These are phyloP conservation scores for Heterobasidion irregulare DNA, from an alignment of 1,284 basidiomycete species.

Conservation along the genomic window DNA sequence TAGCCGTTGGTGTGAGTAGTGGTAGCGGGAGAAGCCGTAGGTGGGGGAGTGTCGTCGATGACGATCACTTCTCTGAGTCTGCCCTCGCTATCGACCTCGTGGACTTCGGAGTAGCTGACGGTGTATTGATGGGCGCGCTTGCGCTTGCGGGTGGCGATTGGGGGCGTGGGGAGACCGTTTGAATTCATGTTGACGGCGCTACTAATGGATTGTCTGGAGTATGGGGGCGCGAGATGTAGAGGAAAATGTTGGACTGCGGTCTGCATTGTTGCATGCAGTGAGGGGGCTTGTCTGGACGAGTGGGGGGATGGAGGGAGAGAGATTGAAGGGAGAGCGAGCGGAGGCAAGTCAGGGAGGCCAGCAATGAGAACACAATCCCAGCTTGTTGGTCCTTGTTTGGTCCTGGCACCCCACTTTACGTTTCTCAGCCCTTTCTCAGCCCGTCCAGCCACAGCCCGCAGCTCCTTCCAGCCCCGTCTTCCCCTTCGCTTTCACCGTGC, in stretches of 20 bases:
- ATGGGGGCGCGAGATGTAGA: conserved; percentile 49
- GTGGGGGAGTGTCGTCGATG: conserved; percentile 79
- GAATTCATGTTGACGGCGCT: conserved; percentile 14
- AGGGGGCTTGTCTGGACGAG: conserved; percentile 32
- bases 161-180: conserved; percentile 44
- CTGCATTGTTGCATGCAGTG: conserved; percentile 52
- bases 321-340: conserved; percentile 3
- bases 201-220: conserved; percentile 30
- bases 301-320: conserved; percentile 8
- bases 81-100: conserved; percentile 72
- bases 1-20: conserved; percentile 54
- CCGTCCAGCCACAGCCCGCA: background rate
- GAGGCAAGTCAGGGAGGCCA: conserved; percentile 8
- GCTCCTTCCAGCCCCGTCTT: too few species aligned
- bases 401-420: conserved; percentile 13
- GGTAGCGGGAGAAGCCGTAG: conserved; percentile 67
- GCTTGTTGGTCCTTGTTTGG: conserved; percentile 14
- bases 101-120: conserved; percentile 76
- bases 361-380: conserved; percentile 12
- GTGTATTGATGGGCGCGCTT: conserved; percentile 73
- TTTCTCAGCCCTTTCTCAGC: conserved; percentile 1
- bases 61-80: conserved; percentile 76
- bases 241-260: conserved; percentile 56
- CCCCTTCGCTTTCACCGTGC: too few species aligned
- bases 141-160: conserved; percentile 65